Evolutionary conservation across 345 rosid genomes (phyloP), one percentile per base, ranked within the genome.

Genomic region (Streptanthus diversifolius): DNA sequence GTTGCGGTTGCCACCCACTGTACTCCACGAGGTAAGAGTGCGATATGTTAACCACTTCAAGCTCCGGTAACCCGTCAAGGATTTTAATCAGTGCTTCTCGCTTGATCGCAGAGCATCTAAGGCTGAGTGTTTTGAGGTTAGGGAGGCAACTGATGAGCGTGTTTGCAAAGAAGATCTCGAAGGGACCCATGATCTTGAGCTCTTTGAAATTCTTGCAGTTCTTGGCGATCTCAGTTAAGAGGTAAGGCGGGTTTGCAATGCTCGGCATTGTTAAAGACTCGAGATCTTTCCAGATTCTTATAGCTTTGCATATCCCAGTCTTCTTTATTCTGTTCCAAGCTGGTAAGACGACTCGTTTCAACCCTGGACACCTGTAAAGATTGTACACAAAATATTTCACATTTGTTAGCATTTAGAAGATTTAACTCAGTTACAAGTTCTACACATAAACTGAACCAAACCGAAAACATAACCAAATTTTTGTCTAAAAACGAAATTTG

Each of bases 221-320:
- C 33, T 70, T 81, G 53, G 89, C 84, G 15, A 93, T 93, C 77
- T 87, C 96, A 69, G 81, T 85, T 63, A 90, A 74, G 55, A 93
- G 85, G 66, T 79, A 84, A 21, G 82, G 84, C 29, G 92, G 89
- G 67, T 82, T 80, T 19, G 82, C 86, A 37, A 91, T 87, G 85
- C 91, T 88, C 0, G 97, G 97, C 96, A 93, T 91, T 48, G 98
- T 93, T 43, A 93, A 52, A 44, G 97, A 93, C 68, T 86, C 95
- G 12, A 93, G 97, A 74, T 88, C 85, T 58, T 47, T 82, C 96
- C 96, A 93, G 60, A 70, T 63, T 7, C 72, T 82, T 79, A 91
- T 83, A 2, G 97, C 92, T 67, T 75, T 82, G 85, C 92, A 86
- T 54, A 93, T 87, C 33, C 86, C 91, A 0, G 84, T 80, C 81